A percentile compares a stretch with the other conserved stretches of the same genome.
These are phyloP conservation scores for Angomonas desouzai DNA, from an alignment of 208 protist genomes.

Conservation along the genomic window DNA sequence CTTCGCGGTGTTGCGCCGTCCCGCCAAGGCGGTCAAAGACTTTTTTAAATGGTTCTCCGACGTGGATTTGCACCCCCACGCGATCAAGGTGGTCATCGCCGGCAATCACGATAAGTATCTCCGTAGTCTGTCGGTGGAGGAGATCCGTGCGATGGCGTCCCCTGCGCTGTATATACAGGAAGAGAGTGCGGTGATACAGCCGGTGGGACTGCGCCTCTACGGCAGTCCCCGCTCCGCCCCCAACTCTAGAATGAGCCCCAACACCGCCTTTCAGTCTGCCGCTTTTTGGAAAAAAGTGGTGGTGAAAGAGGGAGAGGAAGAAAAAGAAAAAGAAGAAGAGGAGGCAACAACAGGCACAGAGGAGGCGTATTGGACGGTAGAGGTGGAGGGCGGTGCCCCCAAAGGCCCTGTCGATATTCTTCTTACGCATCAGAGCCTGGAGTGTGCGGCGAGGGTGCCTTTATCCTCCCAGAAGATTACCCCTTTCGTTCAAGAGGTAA, in stretches of 20 bases:
- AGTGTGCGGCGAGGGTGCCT: conserved; percentile 9
- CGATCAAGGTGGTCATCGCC: conserved; percentile 78
- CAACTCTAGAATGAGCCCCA: conserved; percentile 51
- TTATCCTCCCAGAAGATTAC: conserved; percentile 29
- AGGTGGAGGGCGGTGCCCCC: conserved; percentile 27
- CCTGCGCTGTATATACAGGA: conserved; percentile 57
- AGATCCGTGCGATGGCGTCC: conserved; percentile 26
- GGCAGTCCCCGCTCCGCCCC: conserved; percentile 51
- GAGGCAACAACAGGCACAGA: too few species aligned
- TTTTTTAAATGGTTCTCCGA: conserved; percentile 66
- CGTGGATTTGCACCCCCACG: conserved; percentile 47
- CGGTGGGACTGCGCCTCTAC: conserved; percentile 46
- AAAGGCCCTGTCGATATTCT: conserved; percentile 47
- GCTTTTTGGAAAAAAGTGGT: too few species aligned
- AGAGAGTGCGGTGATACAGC: conserved; percentile 41
- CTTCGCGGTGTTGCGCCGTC: conserved; percentile 19
- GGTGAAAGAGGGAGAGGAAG: not conserved
- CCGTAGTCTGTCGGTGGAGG: conserved; percentile 19
- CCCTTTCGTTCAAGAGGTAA: conserved; percentile 29
- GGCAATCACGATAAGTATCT: conserved; percentile 80
- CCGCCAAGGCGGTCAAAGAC: conserved; percentile 24
- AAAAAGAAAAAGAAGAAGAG: too few species aligned
- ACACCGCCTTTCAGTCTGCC: conserved; percentile 48
- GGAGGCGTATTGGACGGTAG: conserved; percentile 2
- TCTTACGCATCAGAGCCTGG: conserved; percentile 46